phyloP scores from a whole-genome alignment of 306 rosid species.

The Cucurbita moschata region DNA sequence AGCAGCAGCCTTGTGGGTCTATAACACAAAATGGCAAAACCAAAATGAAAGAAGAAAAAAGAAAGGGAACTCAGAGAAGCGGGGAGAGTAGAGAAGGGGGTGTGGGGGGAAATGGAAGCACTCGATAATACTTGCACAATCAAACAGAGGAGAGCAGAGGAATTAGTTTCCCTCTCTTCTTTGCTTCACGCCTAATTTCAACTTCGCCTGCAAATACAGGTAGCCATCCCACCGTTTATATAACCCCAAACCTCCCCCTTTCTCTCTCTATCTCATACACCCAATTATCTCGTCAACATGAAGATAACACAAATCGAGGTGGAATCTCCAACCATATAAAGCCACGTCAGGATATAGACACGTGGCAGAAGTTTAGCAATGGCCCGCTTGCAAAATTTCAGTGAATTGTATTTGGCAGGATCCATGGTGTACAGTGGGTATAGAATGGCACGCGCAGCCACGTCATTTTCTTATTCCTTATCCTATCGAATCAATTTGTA shows the following conservation, averaged over 20 bases:
- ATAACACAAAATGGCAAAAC: not conserved
- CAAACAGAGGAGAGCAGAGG: not conserved
- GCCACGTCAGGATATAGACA: constrained; percentile 7
- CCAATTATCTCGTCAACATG: constrained; percentile 26
- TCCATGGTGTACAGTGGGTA: no score
- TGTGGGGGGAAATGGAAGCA: not conserved
- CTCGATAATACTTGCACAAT: not conserved
- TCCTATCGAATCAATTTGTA: not conserved
- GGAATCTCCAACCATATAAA: not conserved
- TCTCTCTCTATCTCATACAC: not conserved
- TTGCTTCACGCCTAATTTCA: no score
- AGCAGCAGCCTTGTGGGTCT: not conserved
- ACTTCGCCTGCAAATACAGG: not conserved
- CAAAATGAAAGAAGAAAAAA: constrained; percentile 16
- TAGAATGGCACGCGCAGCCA: not conserved
- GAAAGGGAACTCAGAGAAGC: constrained; percentile 25
- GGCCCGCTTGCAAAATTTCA: not conserved
- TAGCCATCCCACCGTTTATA: constrained; percentile 13
- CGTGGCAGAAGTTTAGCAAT: not conserved
- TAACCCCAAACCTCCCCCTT: constrained; percentile 9
- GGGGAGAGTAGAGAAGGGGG: constrained; percentile 4
- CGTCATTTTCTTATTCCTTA: constrained; percentile 5
- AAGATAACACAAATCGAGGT: constrained; percentile 12
- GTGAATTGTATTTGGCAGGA: not conserved
- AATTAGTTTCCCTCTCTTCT: not conserved